Evolutionary conservation across 495 filamentous ascomycete species (phyloP), one percentile per base, ranked within the genome.

Genomic region (Xylaria castorea): DNA sequence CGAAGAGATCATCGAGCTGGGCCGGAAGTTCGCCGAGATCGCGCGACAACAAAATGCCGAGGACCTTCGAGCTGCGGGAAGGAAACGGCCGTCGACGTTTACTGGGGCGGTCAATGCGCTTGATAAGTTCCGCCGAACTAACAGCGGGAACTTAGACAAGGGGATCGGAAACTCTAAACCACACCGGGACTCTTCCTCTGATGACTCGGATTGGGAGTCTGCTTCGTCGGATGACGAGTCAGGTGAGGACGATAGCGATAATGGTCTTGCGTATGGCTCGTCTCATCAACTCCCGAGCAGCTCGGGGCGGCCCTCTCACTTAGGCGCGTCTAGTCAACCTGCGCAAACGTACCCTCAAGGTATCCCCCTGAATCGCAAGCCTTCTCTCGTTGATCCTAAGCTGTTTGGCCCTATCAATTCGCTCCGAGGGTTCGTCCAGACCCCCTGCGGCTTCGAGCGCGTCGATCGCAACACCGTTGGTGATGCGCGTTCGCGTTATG

Each of bases 381-480:
- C 74, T 74, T 84, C 83, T 16, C 78, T 87, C 38, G 85, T 88
- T 38, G 87, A 89, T 55, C 87, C 87, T 5, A 79, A 78, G 70
- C 75, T 86, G 68, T 88, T 88, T 72, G 87, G 87, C 18, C 86
- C 86, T 1, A 76, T 83, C 14, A 88, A 88, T 77, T 87, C 87
- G 22, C 79, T 89, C 25, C 83, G 80, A 63, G 85, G 84, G 14
- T 76, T 81, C 74, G 79, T 89, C 66, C 83, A 83, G 70, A 82
- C 83, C 30, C 85, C 87, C 16, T 87, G 85, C 66, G 87, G 87
- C 16, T 88, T 85, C 75, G 83, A 76, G 36, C 78, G 80, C 6
- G 75, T 78, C 42, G 75, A 80, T 71, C 72, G 73, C 30, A 73
- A 74, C 57, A 51, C 66, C 40, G 30, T 76, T 62, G 36, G n/a